These are phyloP conservation scores for Medicago arabica DNA, from an alignment of 306 rosid genomes.

Conservation along the genomic window DNA sequence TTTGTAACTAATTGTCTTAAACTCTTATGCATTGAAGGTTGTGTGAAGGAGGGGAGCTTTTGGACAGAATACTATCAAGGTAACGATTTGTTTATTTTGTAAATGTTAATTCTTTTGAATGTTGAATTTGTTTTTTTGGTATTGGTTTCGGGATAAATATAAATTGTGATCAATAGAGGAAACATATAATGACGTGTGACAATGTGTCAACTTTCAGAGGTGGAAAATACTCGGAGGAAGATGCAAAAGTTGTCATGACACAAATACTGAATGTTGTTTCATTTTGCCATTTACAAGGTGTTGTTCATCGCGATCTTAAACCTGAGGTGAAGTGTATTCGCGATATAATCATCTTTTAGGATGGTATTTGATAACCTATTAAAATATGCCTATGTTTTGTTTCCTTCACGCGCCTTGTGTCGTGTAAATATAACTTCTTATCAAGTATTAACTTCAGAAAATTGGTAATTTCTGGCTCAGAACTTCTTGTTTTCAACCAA, in stretches of 20 bases:
- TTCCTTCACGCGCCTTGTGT: neutral
- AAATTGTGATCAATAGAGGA: slow-evolving; percentile 8
- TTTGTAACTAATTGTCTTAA: neutral
- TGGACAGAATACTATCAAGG: slow-evolving; percentile 92
- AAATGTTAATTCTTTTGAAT: slow-evolving; percentile 25
- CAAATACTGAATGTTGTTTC: slow-evolving; percentile 85
- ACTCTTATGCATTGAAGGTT: slow-evolving; percentile 57
- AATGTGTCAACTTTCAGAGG: slow-evolving; percentile 66
- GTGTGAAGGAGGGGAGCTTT: slow-evolving; percentile 97
- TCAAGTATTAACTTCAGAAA: slow-evolving; percentile 37
- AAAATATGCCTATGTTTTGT: slow-evolving; percentile 21
- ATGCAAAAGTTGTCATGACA: slow-evolving; percentile 78
- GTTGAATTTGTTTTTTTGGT: neutral
- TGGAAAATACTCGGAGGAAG: slow-evolving; percentile 91
- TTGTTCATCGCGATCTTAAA: slow-evolving; percentile 96
- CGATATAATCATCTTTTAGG: neutral
- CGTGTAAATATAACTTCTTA: slow-evolving; percentile 17
- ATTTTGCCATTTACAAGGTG: slow-evolving; percentile 95
- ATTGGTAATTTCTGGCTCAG: slow-evolving; percentile 61
- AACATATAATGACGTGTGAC: slow-evolving; percentile 16
- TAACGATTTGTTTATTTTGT: slow-evolving; percentile 38
- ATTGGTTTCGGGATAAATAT: neutral
- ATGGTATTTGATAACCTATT: slow-evolving; percentile 16
- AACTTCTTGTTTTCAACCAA: slow-evolving; percentile 78
- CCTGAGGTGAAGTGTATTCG: slow-evolving; percentile 70